These are phyloP conservation scores for Monilinia laxa DNA, from an alignment of 2,329 filamentous ascomycete genomes.

Conservation along the genomic window DNA sequence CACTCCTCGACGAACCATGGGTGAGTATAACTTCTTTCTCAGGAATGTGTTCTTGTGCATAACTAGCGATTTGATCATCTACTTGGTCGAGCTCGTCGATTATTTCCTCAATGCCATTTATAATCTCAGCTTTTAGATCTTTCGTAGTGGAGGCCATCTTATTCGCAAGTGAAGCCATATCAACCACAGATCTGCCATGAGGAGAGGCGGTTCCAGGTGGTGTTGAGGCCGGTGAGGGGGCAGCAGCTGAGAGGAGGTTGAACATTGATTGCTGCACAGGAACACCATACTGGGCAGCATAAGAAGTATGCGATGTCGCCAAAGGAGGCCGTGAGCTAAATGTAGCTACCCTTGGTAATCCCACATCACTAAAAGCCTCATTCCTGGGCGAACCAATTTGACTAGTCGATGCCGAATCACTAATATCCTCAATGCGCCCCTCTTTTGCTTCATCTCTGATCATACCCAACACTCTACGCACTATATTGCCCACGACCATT, in stretches of 20 bases:
- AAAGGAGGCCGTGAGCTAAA: constrained; percentile 55
- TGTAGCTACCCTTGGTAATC: constrained; percentile 22
- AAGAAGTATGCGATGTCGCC: constrained; percentile 61
- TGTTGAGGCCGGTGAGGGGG: constrained; percentile 54
- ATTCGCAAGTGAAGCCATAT: constrained; percentile 35
- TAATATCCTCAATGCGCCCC: constrained; percentile 60
- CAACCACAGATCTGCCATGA: constrained; percentile 40
- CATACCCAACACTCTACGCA: constrained; percentile 82
- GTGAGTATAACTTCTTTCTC: constrained; percentile 90
- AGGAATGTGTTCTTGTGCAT: constrained; percentile 88
- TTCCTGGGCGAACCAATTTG: constrained; percentile 36
- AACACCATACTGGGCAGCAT: constrained; percentile 54
- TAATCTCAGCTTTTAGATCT: constrained; percentile 83
- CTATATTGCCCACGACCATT: constrained; percentile 91
- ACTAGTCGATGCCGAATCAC: constrained; percentile 38
- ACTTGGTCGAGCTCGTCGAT: constrained; percentile 92
- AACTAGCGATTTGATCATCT: constrained; percentile 87
- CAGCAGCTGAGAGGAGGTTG: constrained; percentile 77
- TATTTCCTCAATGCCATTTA: constrained; percentile 92
- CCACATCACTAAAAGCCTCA: constrained; percentile 28
- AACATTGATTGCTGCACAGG: constrained; percentile 72
- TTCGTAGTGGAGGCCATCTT: constrained; percentile 44
- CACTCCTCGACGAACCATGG: constrained; percentile 79
- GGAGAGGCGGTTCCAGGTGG: constrained; percentile 54
- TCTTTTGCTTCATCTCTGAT: constrained; percentile 90